phyloP scores from a whole-genome alignment of 2,329 filamentous ascomycete species.

The Xylaria sp. region DNA sequence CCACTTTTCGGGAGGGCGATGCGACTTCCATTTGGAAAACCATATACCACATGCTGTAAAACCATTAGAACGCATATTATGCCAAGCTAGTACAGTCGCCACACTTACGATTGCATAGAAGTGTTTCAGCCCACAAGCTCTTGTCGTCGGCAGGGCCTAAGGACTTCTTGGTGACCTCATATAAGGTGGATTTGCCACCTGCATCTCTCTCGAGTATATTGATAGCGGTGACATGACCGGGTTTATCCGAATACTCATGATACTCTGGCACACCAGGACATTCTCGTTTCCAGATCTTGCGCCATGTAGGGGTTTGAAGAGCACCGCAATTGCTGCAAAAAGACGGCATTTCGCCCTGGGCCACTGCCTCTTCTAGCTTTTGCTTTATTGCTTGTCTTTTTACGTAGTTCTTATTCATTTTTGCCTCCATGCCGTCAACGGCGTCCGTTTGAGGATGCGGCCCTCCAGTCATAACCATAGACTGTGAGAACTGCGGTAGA shows the following conservation, averaged over 20 bases:
- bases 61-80: slow-evolving; percentile 28
- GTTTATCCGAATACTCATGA: slow-evolving; percentile 77
- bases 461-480: slow-evolving; percentile 53
- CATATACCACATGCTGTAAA: slow-evolving; percentile 85
- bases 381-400: slow-evolving; percentile 72
- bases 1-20: slow-evolving; percentile 88
- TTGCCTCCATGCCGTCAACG: slow-evolving; percentile 46
- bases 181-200: slow-evolving; percentile 70
- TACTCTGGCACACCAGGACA: slow-evolving; percentile 75
- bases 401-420: slow-evolving; percentile 71
- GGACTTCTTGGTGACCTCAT: slow-evolving; percentile 83
- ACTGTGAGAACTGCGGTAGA: slow-evolving; percentile 47
- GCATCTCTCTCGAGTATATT: slow-evolving; percentile 72
- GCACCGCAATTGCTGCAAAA: slow-evolving; percentile 94
- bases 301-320: slow-evolving; percentile 96
- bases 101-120: slow-evolving; percentile 86
- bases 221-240: slow-evolving; percentile 79
- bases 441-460: slow-evolving; percentile 59
- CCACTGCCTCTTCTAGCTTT: slow-evolving; percentile 71
- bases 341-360: slow-evolving; percentile 84
- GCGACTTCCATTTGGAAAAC: slow-evolving; percentile 87
- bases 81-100: background rate
- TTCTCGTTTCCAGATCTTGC: slow-evolving; percentile 87
- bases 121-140: slow-evolving; percentile 73
- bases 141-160: slow-evolving; percentile 72